Evolutionary conservation across 169 alveolate species (phyloP), one percentile per base, ranked within the genome.

Genomic region (Plasmodium knowlesi): DNA sequence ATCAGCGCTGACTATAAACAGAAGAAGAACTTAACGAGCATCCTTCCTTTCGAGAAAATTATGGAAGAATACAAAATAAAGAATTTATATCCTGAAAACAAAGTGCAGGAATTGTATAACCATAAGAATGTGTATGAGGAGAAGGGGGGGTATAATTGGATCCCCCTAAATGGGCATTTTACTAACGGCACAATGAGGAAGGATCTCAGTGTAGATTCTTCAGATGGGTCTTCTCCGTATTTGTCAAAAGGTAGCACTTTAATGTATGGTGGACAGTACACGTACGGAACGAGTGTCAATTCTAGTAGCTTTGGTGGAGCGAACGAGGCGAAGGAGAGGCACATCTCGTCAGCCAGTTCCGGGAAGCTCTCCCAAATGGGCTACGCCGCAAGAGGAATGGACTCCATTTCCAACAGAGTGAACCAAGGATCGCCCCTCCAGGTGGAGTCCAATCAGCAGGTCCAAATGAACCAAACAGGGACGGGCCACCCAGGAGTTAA

Each of bases 121-220:
- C 93, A 85, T 53, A 80, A 85, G n/a, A 85, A 85, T 85, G 76
- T 73, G 25, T 85, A 85, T 85, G 81, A 50, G 74, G 93, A 85
- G 30, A 83, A 70, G 72, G 46, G 46, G 10, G 70, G 30, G 16
- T 41, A 83, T 5, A 19, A 30, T 30, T 22, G 16, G 74, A 61
- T 19, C 34, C 41, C 82, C 5, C 22, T 83, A 34, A 70, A 70
- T 67, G 41, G 50, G 53, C 39, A 83, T 39, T n/a, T 70, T 1
- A 74, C 70, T 8, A 74, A 76, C 1, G 78, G 41, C 5, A 37
- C 41, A 5, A 46, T 74, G 54, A 72, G 10, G 5, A 70, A 83
- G 28, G 82, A 67, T 1, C 70, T n/a, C 22, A 67, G 30, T 34
- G 72, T 25, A 50, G 72, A 32, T 2, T 28, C 72, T 0, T 39